Evolutionary conservation across 305 asterid genomes (phyloP).

Genomic region (Fraxinus ornus): DNA sequence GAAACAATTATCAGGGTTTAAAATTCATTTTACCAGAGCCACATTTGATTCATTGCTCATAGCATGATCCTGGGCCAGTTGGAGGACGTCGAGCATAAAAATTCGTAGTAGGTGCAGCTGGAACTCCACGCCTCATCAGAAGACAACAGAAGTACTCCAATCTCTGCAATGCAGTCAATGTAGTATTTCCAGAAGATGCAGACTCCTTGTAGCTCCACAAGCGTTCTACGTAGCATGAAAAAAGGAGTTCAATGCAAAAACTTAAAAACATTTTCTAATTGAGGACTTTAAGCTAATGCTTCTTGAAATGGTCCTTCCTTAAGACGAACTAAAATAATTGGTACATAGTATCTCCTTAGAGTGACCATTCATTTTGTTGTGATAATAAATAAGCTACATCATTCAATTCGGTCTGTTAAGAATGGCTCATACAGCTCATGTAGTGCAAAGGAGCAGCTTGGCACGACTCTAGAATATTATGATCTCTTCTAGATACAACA

Average conservation of each 20-base stretch:
- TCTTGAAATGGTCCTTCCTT: neutral
- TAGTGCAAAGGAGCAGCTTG: neutral
- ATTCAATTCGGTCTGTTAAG: neutral
- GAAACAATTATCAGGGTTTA: neutral
- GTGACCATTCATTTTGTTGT: neutral
- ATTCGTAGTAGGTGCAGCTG: conserved; percentile 74
- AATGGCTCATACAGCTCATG: neutral
- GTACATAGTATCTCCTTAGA: neutral
- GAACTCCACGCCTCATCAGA: conserved; percentile 76
- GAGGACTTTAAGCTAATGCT: neutral
- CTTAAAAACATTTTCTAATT: neutral
- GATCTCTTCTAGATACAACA: neutral
- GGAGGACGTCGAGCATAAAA: conserved; percentile 68
- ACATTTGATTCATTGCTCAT: conserved; percentile 48
- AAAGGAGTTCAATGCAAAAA: conserved; percentile 6
- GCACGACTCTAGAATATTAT: neutral
- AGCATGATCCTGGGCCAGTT: conserved; percentile 75
- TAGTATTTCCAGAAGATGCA: conserved; percentile 34
- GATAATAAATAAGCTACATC: neutral
- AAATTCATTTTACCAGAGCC: neutral
- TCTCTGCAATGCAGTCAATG: conserved; percentile 40
- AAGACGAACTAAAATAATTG: neutral
- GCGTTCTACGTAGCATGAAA: conserved; percentile 53
- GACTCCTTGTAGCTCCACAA: conserved; percentile 62
- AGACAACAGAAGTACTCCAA: conserved; percentile 78